Base-by-base conservation (phyloP, 768 basidiomycete species). In the Cyathus striatus region DNA sequence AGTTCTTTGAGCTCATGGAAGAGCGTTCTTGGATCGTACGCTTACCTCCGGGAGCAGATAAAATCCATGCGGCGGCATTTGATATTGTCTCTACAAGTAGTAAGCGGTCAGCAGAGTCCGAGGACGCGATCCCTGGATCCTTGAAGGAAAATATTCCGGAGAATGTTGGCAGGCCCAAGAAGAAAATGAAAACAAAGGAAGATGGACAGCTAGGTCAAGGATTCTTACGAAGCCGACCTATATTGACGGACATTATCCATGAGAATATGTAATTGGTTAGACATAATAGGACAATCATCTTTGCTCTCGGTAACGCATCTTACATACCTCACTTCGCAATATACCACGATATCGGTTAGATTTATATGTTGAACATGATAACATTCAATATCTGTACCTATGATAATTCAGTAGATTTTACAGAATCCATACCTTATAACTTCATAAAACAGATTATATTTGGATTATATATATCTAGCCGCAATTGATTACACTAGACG, bases 1-100 rank as follows among this genome's bases (percentile, higher is more conserved):
- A 86, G 21, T 94, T 98, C 64, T 79, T 98, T 49, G 58, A 65
- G 7, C 68, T 97, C 38, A 84, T 96, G 79, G 75, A 87, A 7
- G 66, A 58, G 21, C 73, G 70, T 40, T 64, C 66, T 0, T 97
- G 96, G 96, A 75, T 90, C 23, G 61, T 86, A 34, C 48, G 51
- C 9, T 66, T 96, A 38, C 75, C 72, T 0, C 50, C 65, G 3
- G 66, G 68, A 10, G 83, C 88, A 1, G 72, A 87, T 46, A 49
- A 42, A 21, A 49, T 72, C 44, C 86, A 89, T 60, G 60, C 57
- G 9, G 43, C 46, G 23, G 39, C 58, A 23, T 26, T 50, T 34
- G 48, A 40, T 48, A 27, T 36, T 42, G 40, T 64, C 30, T 39
- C 42, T 10, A 51, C 72, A 42, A 22, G 17, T 40, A 33, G 12